Evolutionary conservation across 1,284 basidiomycete species (phyloP), one percentile per base, ranked within the genome.

Genomic region (Cronartium ribicola): DNA sequence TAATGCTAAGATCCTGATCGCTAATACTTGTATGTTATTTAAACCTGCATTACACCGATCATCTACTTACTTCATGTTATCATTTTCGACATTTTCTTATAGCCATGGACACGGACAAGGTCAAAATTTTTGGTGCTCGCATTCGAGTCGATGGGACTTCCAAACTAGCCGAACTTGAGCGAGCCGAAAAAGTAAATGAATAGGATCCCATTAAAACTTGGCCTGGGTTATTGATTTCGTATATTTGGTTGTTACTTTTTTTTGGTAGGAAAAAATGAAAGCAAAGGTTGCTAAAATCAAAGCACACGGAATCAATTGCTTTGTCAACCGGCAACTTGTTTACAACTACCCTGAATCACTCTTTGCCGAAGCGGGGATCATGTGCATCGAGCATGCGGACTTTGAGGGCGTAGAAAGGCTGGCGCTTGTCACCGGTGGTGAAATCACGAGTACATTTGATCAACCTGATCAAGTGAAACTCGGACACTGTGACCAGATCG

Each of bases 61-160:
- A 61, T 13, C 29, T 37, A n/a, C 14, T 22, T 37, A 63, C 29
- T 3, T 14, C 2, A 63, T n/a, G 1, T 7, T 57, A 40, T n/a
- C 22, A 5, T 1, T 8, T 63, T 57, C 51, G 36, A 17, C 22
- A 20, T 57, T 40, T 46, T 22, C n/a, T 60, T 60, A 37, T 77
- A 94, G 92, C 94, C 6, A 98, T 98, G 96, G 95, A 98, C 84
- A 98, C 96, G 41, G 96, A 98, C 84, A 98, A 98, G 84, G 96
- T 98, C 85, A 98, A 98, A 84, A 90, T 98, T 74, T 98, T 98
- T 79, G 96, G 95, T 67, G 95, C 96, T 0, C 88, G 94, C 40
- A 89, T 98, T 69, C 92, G 94, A 81, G 95, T 98, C 13, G 94
- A 98, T 79, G 87, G 92, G 43, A 97, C 96, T 0, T 90, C 93